A percentile compares a stretch with the other conserved stretches of the same genome.
These are phyloP conservation scores for Trametes elegans DNA, from an alignment of 768 basidiomycete genomes.

Conservation along the genomic window DNA sequence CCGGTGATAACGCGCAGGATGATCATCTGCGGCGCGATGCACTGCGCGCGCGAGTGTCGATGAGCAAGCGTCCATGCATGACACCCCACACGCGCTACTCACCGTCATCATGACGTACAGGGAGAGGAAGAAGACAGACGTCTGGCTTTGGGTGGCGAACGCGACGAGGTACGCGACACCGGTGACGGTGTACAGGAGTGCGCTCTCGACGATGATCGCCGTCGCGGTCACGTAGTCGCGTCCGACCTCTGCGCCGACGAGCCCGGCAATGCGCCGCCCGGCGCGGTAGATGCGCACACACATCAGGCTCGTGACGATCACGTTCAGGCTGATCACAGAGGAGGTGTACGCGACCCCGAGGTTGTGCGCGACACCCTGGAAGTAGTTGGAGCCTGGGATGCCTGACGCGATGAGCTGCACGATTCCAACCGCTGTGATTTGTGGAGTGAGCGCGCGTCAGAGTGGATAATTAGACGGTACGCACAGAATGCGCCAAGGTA, in stretches of 20 bases:
- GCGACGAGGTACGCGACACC: conserved; percentile 37
- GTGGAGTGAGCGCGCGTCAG: no score
- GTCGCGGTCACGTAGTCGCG: conserved; percentile 31
- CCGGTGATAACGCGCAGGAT: conserved; percentile 16
- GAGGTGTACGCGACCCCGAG: conserved; percentile 17
- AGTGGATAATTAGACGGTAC: no score
- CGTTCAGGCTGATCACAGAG: conserved; percentile 13
- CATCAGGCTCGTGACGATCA: conserved; percentile 15
- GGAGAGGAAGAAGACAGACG: conserved; percentile 36
- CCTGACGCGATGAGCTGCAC: conserved; percentile 11
- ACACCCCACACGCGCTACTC: conserved; percentile 8
- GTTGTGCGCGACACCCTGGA: conserved; percentile 6
- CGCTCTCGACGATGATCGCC: conserved; percentile 36
- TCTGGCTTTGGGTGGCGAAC: conserved; percentile 31
- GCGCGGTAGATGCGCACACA: conserved; percentile 12
- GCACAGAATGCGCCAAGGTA: conserved; percentile 15
- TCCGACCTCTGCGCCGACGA: conserved; percentile 1
- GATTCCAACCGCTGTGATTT: conserved; percentile 19
- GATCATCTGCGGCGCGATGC: conserved; percentile 21
- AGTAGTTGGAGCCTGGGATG: conserved; percentile 13
- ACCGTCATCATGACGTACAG: conserved; percentile 40
- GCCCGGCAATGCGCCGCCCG: background rate
- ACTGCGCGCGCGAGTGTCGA: background rate
- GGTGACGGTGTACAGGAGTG: conserved; percentile 36
- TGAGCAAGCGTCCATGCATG: background rate